Evolutionary conservation across 1,139 yeast genomes (phyloP).

Genomic region (Geotrichum europaeum): DNA sequence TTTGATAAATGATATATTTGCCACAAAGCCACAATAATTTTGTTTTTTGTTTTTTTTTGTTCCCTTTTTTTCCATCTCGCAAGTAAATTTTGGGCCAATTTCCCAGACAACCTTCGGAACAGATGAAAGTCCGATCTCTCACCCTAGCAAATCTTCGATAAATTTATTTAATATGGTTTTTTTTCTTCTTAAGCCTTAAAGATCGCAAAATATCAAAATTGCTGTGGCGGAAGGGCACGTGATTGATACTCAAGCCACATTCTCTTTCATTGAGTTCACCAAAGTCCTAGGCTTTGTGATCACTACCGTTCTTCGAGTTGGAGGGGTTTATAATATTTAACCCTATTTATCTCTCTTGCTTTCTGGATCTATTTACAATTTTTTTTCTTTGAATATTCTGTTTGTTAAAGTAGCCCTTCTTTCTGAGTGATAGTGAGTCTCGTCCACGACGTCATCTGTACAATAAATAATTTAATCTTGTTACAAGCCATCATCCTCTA

Average conservation of each 20-base stretch:
- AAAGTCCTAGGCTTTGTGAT: background rate
- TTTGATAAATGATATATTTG: background rate
- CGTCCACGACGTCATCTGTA: background rate
- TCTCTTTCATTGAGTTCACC: background rate
- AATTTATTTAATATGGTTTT: background rate
- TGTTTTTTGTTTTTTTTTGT: background rate
- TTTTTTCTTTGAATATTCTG: background rate
- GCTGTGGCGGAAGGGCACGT: slow-evolving; percentile 4
- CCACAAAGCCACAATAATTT: background rate
- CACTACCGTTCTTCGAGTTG: no score
- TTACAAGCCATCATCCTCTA: background rate
- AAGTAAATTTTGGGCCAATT: background rate
- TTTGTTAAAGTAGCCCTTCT: background rate
- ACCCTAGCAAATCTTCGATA: background rate
- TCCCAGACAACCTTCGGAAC: background rate
- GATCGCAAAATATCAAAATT: background rate
- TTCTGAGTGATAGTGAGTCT: background rate
- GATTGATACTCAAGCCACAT: slow-evolving; percentile 1
- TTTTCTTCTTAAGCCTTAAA: background rate
- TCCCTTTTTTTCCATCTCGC: background rate
- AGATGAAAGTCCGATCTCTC: background rate
- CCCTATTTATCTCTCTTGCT: background rate
- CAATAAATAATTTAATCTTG: background rate
- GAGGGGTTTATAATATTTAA: background rate
- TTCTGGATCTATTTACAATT: background rate